Evolutionary conservation across 2,329 filamentous ascomycete genomes (phyloP), one percentile per base, ranked within the genome.

Genomic region (Ceratocystis harringtonii): DNA sequence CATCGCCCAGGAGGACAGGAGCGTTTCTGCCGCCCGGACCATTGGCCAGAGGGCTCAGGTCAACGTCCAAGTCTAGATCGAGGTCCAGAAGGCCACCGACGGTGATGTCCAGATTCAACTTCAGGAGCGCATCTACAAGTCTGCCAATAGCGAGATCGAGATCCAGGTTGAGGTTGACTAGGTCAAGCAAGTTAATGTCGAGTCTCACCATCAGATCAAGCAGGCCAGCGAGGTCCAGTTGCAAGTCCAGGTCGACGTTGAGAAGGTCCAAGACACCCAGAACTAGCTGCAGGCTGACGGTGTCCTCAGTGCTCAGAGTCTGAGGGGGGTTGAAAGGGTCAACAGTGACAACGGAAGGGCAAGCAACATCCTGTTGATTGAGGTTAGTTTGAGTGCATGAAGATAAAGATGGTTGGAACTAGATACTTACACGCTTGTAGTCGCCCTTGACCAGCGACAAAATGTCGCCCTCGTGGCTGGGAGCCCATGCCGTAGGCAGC

Each of bases 121-220:
- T 63, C 3, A 67, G 1, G 22, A 67, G 63, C 8, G 50, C 50
- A 7, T 63, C 41, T 43, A 68, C 43, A 4, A 66, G 64, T 32
- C 57, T 64, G 36, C 64, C 66, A 7, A 67, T 44, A n/a, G 43
- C 25, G 19, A n/a, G 10, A 22, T 57, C 19, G 62, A 64, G 41
- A 30, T 63, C 52, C 15, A 68, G 64, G 66, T 68, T 19, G 3
- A 68, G 61, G 64, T 64, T 45, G 28, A 67, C 30, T 6, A 68
- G 66, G 55, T 66, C 64, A n/a, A 65, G 36, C 8, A 68, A 30
- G 64, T 66, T 66, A n/a, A 66, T 45, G 45, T 65, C 19, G 3
- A 68, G 62, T 25, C 55, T 62, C 17, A 68, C 64, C 2, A 66
- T 63, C 5, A 64, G 36, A 25, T 64, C 61, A 1, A 68, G 66